Evolutionary conservation across 192 early-diverging fungal genomes (phyloP).

Genomic region (Funneliformis mosseae): DNA sequence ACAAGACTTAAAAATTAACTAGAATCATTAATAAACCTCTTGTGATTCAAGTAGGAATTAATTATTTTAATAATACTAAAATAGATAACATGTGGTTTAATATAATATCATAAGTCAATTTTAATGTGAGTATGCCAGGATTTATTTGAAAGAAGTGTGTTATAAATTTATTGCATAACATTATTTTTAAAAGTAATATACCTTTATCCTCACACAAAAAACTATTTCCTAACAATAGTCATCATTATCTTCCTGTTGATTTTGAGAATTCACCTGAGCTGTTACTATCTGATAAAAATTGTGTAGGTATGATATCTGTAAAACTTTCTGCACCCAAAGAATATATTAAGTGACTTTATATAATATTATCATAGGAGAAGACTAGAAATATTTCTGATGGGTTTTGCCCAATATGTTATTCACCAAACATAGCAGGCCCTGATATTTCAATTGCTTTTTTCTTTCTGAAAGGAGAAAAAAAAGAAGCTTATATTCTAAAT

Average conservation of each 20-base stretch:
- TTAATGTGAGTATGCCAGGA: neutral
- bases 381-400: neutral
- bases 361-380: neutral
- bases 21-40: neutral
- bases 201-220: slow-evolving; percentile 1
- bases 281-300: neutral
- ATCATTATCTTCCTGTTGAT: too few species aligned
- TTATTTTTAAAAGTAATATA: neutral
- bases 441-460: slow-evolving; percentile 9
- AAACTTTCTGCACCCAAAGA: neutral
- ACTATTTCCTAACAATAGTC: too few species aligned
- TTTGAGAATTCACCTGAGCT: neutral
- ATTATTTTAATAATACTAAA: neutral
- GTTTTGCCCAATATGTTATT: neutral
- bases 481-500: neutral
- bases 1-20: neutral
- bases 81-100: neutral
- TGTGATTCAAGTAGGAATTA: too few species aligned
- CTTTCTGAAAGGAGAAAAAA: neutral
- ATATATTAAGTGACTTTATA: neutral
- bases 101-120: neutral
- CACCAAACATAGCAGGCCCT: neutral
- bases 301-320: neutral
- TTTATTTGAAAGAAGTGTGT: slow-evolving; percentile 6
- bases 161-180: neutral